Base-by-base conservation (phyloP, 2,329 filamentous ascomycete species). In the Cryphonectria naterciae region DNA sequence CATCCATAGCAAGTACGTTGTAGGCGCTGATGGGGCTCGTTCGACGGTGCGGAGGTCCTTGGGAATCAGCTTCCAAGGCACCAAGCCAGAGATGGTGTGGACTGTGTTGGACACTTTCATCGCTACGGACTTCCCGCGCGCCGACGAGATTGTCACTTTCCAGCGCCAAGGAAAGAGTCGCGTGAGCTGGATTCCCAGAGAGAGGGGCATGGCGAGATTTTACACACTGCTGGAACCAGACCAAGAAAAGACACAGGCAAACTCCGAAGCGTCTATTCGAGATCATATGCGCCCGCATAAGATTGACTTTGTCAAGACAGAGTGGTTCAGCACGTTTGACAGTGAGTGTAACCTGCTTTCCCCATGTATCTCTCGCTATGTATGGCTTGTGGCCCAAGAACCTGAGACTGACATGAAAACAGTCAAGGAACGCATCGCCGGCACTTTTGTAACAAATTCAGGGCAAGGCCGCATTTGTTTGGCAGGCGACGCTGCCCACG, bases 401-500 rank as follows among this genome's bases (percentile, higher is more conserved):
- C 2, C n/a, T 28, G n/a, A 54, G 7, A 13, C 17, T 28, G 1
- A 39, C 10, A 43, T 17, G 15, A 49, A 32, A 28, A 52, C 41
- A 83, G 82, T 84, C 67, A 83, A 83, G 66, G 81, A 83, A 60
- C 71, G 82, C 32, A 81, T 83, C 35, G 81, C 81, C 0, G 78
- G 77, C 0, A 80, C 78, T 0, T 84, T 84, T 52, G 76, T 83
- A 15, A 82, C 81, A 6, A 78, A 76, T 22, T 75, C 78, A 52
- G 82, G 83, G 11, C 73, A 81, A 28, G 83, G 84, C 1, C 82
- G 86, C 4, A 79, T 87, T 6, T 84, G 89, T 62, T 79, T 90
- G 0, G 86, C 85, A 2, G 87, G 87, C n/a, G 88, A 90, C 69
- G 86, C 87, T 13, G 86, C 85, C 0, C 87, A 89, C 71, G 86